A percentile compares a stretch with the other conserved stretches of the same genome.
Evolutionary conservation across 2,329 filamentous ascomycete species (phyloP).

Genomic region (Tolypocladium paradoxum): DNA sequence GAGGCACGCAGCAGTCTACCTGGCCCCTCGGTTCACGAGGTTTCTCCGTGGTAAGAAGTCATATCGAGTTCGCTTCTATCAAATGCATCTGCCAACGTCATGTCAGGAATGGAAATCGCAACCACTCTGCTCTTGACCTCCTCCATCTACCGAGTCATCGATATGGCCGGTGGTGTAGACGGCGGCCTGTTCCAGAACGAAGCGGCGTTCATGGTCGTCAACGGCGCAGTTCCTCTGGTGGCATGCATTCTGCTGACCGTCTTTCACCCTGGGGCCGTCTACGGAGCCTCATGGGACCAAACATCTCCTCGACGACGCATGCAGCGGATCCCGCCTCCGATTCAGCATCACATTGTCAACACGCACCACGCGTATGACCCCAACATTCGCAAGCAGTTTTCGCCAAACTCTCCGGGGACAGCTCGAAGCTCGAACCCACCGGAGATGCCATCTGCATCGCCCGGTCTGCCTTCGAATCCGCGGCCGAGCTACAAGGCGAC

Average conservation of each 20-base stretch:
- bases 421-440: conserved; percentile 10
- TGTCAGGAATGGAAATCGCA: conserved; percentile 25
- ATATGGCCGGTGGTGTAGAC: conserved; percentile 24
- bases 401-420: conserved; percentile 12
- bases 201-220: conserved; percentile 25
- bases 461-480: conserved; percentile 18
- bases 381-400: conserved; percentile 19
- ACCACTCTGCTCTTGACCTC: conserved; percentile 27
- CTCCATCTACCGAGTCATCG: conserved; percentile 29
- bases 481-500: conserved; percentile 11
- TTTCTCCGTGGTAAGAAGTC: conserved; percentile 30
- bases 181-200: conserved; percentile 27
- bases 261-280: conserved; percentile 27
- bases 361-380: conserved; percentile 23
- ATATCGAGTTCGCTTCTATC: rapidly evolving
- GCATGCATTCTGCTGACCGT: conserved; percentile 23
- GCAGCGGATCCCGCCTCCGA: conserved; percentile 8
- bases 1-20: conserved; percentile 28
- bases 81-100: neutral
- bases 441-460: conserved; percentile 13
- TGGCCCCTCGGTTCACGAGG: conserved; percentile 28
- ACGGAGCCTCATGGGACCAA: conserved; percentile 27
- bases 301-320: conserved; percentile 21
- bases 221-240: conserved; percentile 29
- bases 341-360: conserved; percentile 10